phyloP scores from a whole-genome alignment of 2,329 filamentous ascomycete species.

The Pseudogymnoascus sp. region DNA sequence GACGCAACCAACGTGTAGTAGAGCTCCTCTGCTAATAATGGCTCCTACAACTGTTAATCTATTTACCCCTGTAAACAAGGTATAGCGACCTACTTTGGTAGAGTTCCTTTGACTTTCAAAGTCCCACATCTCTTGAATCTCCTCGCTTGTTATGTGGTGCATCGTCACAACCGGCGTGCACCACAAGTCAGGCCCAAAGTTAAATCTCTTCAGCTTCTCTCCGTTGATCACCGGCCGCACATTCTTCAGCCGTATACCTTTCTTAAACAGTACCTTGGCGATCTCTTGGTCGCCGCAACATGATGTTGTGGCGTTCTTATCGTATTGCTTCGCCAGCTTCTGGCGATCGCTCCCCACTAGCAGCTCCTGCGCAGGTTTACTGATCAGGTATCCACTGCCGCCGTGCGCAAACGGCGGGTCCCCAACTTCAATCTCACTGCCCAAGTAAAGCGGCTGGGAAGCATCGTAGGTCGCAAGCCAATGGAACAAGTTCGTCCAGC shows the following conservation, averaged over 20 bases:
- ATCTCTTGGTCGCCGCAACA: slow-evolving; percentile 48
- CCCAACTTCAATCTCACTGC: slow-evolving; percentile 13
- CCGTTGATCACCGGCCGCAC: slow-evolving; percentile 47
- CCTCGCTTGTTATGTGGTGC: slow-evolving; percentile 46
- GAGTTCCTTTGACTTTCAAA: slow-evolving; percentile 36
- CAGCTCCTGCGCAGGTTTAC: not conserved
- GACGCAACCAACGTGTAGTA: slow-evolving; percentile 41
- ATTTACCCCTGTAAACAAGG: slow-evolving; percentile 12
- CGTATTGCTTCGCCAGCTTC: slow-evolving; percentile 29
- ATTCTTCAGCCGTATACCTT: slow-evolving; percentile 34
- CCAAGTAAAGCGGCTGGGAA: slow-evolving; percentile 10
- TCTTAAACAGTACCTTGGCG: slow-evolving; percentile 39
- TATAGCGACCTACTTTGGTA: slow-evolving; percentile 10
- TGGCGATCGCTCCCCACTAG: not conserved
- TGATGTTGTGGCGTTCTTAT: slow-evolving; percentile 31
- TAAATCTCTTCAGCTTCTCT: slow-evolving; percentile 44
- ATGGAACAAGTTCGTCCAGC: slow-evolving; percentile 12
- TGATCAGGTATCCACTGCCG: slow-evolving; percentile 11
- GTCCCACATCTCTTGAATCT: slow-evolving; percentile 44
- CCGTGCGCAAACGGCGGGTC: slow-evolving; percentile 15
- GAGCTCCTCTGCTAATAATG: slow-evolving; percentile 40
- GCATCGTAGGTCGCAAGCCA: slow-evolving; percentile 14
- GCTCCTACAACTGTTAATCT: slow-evolving; percentile 31
- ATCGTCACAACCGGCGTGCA: slow-evolving; percentile 50
- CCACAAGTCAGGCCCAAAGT: slow-evolving; percentile 38